These are phyloP conservation scores for Colletotrichum godetiae DNA, from an alignment of 2,329 filamentous ascomycete genomes.

Conservation along the genomic window DNA sequence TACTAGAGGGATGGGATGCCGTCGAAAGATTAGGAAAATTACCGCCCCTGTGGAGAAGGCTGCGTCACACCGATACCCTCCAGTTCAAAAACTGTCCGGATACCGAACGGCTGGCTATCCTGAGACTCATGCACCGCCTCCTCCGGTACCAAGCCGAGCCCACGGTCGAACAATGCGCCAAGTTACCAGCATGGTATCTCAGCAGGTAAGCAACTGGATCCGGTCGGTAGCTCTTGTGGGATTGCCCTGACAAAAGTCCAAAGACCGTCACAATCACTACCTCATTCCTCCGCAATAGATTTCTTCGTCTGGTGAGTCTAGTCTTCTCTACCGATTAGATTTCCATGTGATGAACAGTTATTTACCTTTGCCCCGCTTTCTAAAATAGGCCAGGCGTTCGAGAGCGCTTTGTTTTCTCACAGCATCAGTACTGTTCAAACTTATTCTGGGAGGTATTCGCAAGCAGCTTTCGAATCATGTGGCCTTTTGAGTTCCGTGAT, in stretches of 20 bases:
- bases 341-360: background rate
- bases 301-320: slow-evolving; percentile 43
- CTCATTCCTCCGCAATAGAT: slow-evolving; percentile 44
- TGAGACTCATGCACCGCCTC: slow-evolving; percentile 40
- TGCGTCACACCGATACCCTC: slow-evolving; percentile 38
- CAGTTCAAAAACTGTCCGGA: slow-evolving; percentile 38
- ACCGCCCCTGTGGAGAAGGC: slow-evolving; percentile 40
- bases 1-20: slow-evolving; percentile 43
- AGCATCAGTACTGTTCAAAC: slow-evolving; percentile 44
- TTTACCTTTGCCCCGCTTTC: background rate
- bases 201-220: slow-evolving; percentile 37
- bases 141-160: slow-evolving; percentile 42
- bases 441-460: slow-evolving; percentile 41
- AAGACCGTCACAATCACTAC: slow-evolving; percentile 41
- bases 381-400: slow-evolving; percentile 41
- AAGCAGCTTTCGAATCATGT: slow-evolving; percentile 39
- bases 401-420: slow-evolving; percentile 42
- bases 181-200: slow-evolving; percentile 41
- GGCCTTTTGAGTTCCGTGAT: slow-evolving; percentile 41
- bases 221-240: background rate
- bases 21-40: slow-evolving; percentile 40
- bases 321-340: background rate
- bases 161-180: slow-evolving; percentile 33
- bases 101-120: slow-evolving; percentile 38
- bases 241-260: background rate